These are phyloP conservation scores for Debaryomyces maramus DNA, from an alignment of 805 yeast species.

Conservation along the genomic window DNA sequence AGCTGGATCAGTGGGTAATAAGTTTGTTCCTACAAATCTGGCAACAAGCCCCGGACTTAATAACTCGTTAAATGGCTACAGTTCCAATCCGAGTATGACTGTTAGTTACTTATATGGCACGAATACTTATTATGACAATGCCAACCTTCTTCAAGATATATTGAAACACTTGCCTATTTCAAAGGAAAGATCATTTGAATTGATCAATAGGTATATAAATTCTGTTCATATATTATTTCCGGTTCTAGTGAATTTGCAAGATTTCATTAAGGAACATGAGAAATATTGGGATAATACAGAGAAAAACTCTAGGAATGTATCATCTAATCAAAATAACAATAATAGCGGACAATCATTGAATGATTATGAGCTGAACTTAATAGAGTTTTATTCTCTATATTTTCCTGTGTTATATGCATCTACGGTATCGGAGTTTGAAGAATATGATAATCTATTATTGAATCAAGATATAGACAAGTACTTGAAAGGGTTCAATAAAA, in stretches of 20 bases:
- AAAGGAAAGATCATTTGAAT: slow-evolving; percentile 44
- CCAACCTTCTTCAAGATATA: slow-evolving; percentile 35
- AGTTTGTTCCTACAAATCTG: no score
- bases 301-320: neutral
- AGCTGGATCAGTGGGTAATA: no score
- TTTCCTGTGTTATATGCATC: slow-evolving; percentile 60
- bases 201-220: slow-evolving; percentile 48
- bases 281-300: slow-evolving; percentile 44
- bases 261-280: slow-evolving; percentile 47
- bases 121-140: slow-evolving; percentile 37
- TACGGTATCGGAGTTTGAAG: slow-evolving; percentile 59
- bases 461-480: slow-evolving; percentile 52
- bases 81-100: slow-evolving; percentile 35
- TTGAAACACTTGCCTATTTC: slow-evolving; percentile 45
- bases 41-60: slow-evolving; percentile 24
- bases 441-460: slow-evolving; percentile 46
- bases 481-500: slow-evolving; percentile 49
- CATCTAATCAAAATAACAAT: slow-evolving; percentile 7
- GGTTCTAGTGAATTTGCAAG: slow-evolving; percentile 44
- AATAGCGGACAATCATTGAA: slow-evolving; percentile 10
- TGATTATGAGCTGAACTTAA: slow-evolving; percentile 32
- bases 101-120: slow-evolving; percentile 40
- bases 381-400: slow-evolving; percentile 48
- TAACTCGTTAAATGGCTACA: slow-evolving; percentile 29
- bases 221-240: slow-evolving; percentile 61